phyloP scores from a whole-genome alignment of 805 yeast species.

The Wickerhamiella parazyma region DNA sequence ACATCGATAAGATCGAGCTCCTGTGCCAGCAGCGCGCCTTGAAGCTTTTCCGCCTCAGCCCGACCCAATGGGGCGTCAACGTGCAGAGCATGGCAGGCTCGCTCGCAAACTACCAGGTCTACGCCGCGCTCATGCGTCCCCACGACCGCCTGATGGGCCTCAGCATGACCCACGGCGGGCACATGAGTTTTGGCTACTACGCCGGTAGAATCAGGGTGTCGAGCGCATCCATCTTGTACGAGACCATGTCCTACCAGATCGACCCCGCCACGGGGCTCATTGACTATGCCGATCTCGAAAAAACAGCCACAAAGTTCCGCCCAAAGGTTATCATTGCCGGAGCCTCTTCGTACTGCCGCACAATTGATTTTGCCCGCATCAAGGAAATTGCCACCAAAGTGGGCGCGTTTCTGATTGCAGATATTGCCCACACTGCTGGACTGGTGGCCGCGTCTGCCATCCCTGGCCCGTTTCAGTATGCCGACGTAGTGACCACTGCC shows the following conservation, averaged over 20 bases:
- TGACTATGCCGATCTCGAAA: conserved; percentile 89
- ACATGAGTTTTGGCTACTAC: conserved; percentile 95
- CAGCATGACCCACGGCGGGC: conserved; percentile 97
- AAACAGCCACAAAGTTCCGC: conserved; percentile 77
- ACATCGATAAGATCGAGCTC: conserved; percentile 82
- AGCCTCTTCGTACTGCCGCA: conserved; percentile 92
- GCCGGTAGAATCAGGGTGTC: conserved; percentile 87
- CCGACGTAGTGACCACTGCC: conserved; percentile 96
- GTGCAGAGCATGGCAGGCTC: conserved; percentile 95
- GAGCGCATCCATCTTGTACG: conserved; percentile 88
- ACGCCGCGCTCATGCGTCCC: conserved; percentile 86
- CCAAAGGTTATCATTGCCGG: conserved; percentile 97
- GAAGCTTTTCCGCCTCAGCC: conserved; percentile 64
- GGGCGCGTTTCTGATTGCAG: conserved; percentile 90
- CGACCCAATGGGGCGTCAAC: conserved; percentile 91
- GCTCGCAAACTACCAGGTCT: conserved; percentile 93
- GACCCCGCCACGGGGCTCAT: conserved; percentile 83
- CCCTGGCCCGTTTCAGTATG: conserved; percentile 90
- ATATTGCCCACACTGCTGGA: conserved; percentile 98
- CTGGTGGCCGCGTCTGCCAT: conserved; percentile 88
- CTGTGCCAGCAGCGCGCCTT: conserved; percentile 91
- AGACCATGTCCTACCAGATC: conserved; percentile 96
- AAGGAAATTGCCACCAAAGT: conserved; percentile 87
- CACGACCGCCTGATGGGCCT: conserved; percentile 97
- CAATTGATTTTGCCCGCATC: conserved; percentile 92